phyloP scores from a whole-genome alignment of 768 basidiomycete species.

The Termitomyces bulborhizus region DNA sequence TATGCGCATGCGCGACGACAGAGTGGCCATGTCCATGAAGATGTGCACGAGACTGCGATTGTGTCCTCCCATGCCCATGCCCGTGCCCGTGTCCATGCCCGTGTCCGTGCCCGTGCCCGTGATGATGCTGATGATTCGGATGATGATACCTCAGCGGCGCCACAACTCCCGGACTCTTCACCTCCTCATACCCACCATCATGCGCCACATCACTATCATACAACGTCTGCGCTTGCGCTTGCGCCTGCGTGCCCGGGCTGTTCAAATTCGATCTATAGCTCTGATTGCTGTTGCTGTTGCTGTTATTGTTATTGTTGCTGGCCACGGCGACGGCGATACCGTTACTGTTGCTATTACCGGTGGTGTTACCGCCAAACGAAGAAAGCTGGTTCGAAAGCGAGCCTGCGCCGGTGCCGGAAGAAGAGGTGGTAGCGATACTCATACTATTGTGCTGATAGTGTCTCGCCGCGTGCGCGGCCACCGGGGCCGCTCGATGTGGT shows the following conservation, averaged over 20 bases:
- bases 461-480: slow-evolving; percentile 25
- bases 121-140: slow-evolving; percentile 11
- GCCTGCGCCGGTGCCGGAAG: not conserved
- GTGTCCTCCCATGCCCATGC: not conserved
- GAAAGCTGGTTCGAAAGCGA: not conserved
- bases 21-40: not conserved
- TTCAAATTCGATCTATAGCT: not conserved
- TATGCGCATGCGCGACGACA: not conserved
- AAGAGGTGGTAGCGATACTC: slow-evolving; percentile 25
- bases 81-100: slow-evolving; percentile 1
- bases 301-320: too few species aligned
- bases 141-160: slow-evolving; percentile 9
- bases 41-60: not conserved
- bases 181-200: not conserved
- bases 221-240: slow-evolving; percentile 1
- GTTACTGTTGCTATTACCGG: slow-evolving; percentile 7
- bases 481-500: slow-evolving; percentile 30
- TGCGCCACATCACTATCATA: slow-evolving; percentile 5
- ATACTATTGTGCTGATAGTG: slow-evolving; percentile 45
- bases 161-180: not conserved
- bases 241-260: slow-evolving; percentile 4
- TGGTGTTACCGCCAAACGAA: not conserved
- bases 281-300: slow-evolving; percentile 19
- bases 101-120: too few species aligned
- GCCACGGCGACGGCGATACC: slow-evolving; percentile 14